A percentile compares a stretch with the other conserved stretches of the same genome.
Evolutionary conservation across 768 basidiomycete species (phyloP).

Genomic region (Kwoniella sp.): DNA sequence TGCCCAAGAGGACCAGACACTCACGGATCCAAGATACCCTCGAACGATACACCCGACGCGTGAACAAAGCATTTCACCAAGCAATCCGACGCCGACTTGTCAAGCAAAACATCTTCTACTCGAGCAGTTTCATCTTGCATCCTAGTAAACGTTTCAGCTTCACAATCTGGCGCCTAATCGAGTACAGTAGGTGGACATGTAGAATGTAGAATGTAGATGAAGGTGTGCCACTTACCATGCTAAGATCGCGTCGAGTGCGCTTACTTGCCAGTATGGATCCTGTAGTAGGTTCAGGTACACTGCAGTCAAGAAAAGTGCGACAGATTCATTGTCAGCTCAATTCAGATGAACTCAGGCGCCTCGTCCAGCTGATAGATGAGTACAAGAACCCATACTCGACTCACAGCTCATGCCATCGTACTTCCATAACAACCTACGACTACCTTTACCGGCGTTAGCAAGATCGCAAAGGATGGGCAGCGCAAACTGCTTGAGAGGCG

Average conservation of each 20-base stretch:
- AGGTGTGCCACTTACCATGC: constrained; percentile 70
- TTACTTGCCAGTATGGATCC: constrained; percentile 56
- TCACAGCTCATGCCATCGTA: constrained; percentile 73
- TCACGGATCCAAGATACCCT: constrained; percentile 54
- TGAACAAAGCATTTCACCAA: constrained; percentile 72
- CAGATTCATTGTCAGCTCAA: too few relatives aligned
- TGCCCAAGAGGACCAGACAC: constrained; percentile 24
- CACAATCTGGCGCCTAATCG: neutral
- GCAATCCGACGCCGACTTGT: constrained; percentile 81
- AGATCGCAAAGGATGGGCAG: constrained; percentile 95
- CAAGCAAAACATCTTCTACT: constrained; percentile 84
- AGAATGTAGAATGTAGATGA: neutral
- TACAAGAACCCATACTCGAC: constrained; percentile 10
- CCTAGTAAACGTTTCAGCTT: constrained; percentile 66
- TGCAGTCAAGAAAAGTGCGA: constrained; percentile 10
- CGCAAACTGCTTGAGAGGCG: constrained; percentile 94
- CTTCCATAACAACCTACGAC: constrained; percentile 86
- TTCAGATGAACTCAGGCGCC: too few relatives aligned
- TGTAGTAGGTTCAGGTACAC: constrained; percentile 55
- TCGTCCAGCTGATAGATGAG: neutral
- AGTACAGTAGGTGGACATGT: neutral
- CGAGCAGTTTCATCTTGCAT: constrained; percentile 92
- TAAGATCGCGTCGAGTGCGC: constrained; percentile 74
- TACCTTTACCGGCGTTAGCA: constrained; percentile 90
- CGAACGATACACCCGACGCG: constrained; percentile 49